Conservation (phyloP, 2,329 filamentous ascomycete genomes). For the Neopestalotiopsis sp. region DNA sequence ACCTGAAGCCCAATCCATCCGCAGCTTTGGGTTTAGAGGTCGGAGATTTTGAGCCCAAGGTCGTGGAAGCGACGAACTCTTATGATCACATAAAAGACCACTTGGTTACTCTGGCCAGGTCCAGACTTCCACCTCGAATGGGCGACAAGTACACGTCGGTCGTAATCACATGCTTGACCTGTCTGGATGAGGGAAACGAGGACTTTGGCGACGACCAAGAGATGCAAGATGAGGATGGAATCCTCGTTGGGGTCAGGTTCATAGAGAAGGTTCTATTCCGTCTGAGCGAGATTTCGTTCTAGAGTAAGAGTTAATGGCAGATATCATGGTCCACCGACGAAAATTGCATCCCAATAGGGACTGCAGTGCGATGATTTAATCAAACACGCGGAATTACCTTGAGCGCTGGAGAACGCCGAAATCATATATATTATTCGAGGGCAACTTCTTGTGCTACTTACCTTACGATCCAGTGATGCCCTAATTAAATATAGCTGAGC, state of each 20-base stretch:
- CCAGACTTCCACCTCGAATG: conserved; percentile 30
- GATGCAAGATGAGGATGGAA: conserved; percentile 36
- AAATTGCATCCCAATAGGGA: too few species aligned
- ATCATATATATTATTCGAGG: too few species aligned
- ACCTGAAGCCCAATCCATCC: background rate
- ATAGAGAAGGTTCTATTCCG: conserved; percentile 33
- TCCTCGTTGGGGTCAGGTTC: conserved; percentile 35
- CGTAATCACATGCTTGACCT: conserved; percentile 41
- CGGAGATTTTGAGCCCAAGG: background rate
- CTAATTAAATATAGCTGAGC: too few species aligned
- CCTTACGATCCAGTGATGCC: too few species aligned
- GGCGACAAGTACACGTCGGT: conserved; percentile 37
- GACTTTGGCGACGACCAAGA: conserved; percentile 35
- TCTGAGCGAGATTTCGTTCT: background rate
- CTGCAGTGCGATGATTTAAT: too few species aligned
- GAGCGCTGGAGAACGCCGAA: too few species aligned
- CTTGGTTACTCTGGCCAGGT: conserved; percentile 21
- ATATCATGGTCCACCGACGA: too few species aligned
- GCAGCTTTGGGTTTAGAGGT: background rate
- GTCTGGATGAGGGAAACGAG: conserved; percentile 36
- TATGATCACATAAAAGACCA: background rate
- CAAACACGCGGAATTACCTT: too few species aligned
- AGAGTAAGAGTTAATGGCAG: background rate
- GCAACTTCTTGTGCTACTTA: too few species aligned
- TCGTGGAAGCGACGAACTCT: background rate